Evolutionary conservation across 2,329 filamentous ascomycete genomes (phyloP), one percentile per base, ranked within the genome.

Genomic region (Calonectria pteridis): DNA sequence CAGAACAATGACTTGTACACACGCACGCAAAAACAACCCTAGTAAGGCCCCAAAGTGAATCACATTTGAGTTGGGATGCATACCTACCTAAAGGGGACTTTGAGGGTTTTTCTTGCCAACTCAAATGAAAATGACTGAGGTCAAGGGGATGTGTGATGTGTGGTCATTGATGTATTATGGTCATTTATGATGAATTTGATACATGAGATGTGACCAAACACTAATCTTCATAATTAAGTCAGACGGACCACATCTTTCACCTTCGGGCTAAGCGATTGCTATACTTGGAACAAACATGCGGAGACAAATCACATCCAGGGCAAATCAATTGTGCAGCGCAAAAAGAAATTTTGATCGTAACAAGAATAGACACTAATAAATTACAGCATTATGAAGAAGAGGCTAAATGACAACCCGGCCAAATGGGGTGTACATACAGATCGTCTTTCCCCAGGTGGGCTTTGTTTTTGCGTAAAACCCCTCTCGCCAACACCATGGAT

Each of bases 311-410:
- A 33, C 51, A 33, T 11, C n/a, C n/a, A n/a, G 7, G 59, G 26
- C 40, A 40, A 64, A 46, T n/a, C 37, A 14, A 18, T 23, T 18
- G 28, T 55, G 29, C 20, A 23, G 43, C n/a, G 43, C 40, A 46
- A 46, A 46, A 40, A 37, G 16, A 58, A 43, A 58, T 14, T 29
- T 51, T 46, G 31, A 35, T 49, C 33, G 31, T 63, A 35, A 63
- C 51, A 51, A 83, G 16, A 40, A 43, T 84, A 85, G 80, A 85
- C 82, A 86, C 81, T 85, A 84, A 79, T 84, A 83, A 84, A 87
- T 86, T 87, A 87, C 84, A 86, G 82, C 82, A 84, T 84, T 84
- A 85, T 81, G 83, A 84, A 85, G 81, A 82, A 83, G 80, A 85
- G 82, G 83, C 83, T 79, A 81, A 81, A 82, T 82, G 77, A 81